Evolutionary conservation across 352 stramenopile species (phyloP), one percentile per base, ranked within the genome.

Genomic region (Phytopythium ostracodes): DNA sequence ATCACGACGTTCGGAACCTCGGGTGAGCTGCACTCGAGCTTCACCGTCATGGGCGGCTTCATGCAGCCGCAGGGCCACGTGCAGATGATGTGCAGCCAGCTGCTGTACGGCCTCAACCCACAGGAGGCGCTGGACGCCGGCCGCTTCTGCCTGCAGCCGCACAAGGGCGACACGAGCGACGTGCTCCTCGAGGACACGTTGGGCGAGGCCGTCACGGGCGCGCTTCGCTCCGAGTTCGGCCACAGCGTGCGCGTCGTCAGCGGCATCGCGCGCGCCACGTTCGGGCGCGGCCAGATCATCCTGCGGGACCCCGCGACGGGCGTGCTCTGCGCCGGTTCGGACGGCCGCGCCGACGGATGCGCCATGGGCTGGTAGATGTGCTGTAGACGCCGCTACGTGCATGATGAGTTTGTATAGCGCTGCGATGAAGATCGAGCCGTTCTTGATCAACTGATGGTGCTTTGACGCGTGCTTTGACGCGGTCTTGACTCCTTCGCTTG

Each of bases 31-130:
- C 97, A 97, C 70, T 90, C 93, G n/a, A 97, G 83, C 18, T 92
- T 98, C 64, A 89, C 84, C 15, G 81, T 92, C 71, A 96, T 96
- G 81, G 84, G 84, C 42, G 84, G 72, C 43, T 98, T 98, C 72
- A 99, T 99, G 96, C 97, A 99, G 76, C 96, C 97, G 1, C 96
- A 99, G 70, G 96, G 96, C 35, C 97, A 99, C 75, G 76, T 99
- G 18, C 96, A 99, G 71, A 70, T 99, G 43, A 79, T 98, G 24
- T 89, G 93, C 47, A 91, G 96, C 66, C 78, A 99, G 68, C 66
- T 98, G 22, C 54, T 82, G 40, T 77, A 91, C 46, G 67, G 72
- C 1, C 73, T 97, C 63, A 84, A 97, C 66, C 80, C 91, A 12
- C 91, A 98, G 66, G 88, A 89, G 43, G 85, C 96, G 4, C 83